Evolutionary conservation across 768 basidiomycete species (phyloP).

Genomic region (Paxillus rubicundulus): DNA sequence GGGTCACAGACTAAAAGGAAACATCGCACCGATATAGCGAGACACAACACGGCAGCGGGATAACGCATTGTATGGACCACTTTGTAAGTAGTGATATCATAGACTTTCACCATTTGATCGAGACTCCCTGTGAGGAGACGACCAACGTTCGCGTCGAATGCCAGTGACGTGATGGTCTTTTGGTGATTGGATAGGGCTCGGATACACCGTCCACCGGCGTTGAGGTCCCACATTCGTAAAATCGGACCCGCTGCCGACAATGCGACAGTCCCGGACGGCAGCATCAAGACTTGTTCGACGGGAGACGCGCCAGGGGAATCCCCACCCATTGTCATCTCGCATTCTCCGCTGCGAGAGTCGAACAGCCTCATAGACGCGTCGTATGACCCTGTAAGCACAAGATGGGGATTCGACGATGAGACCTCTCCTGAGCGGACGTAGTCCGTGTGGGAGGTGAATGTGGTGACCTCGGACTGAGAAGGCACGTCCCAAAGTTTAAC

Average conservation of each 20-base stretch:
- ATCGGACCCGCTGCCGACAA: slow-evolving; percentile 91
- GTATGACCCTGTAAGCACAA: slow-evolving; percentile 92
- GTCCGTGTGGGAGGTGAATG: slow-evolving; percentile 86
- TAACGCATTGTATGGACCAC: slow-evolving; percentile 99
- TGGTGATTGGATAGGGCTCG: slow-evolving; percentile 96
- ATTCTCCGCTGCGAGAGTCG: slow-evolving; percentile 79
- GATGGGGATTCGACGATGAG: slow-evolving; percentile 74
- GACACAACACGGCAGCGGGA: slow-evolving; percentile 84
- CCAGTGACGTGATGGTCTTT: slow-evolving; percentile 89
- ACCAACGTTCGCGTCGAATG: slow-evolving; percentile 73
- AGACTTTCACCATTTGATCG: slow-evolving; percentile 99
- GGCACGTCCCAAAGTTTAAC: slow-evolving; percentile 95
- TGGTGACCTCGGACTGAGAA: slow-evolving; percentile 73
- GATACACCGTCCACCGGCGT: slow-evolving; percentile 85
- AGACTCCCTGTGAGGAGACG: slow-evolving; percentile 86
- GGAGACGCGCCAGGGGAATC: slow-evolving; percentile 42
- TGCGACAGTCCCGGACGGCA: slow-evolving; percentile 83
- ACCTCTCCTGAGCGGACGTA: slow-evolving; percentile 94
- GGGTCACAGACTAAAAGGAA: not conserved
- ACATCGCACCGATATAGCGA: slow-evolving; percentile 79
- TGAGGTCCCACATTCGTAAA: slow-evolving; percentile 91
- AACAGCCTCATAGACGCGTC: slow-evolving; percentile 88
- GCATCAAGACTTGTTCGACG: slow-evolving; percentile 91
- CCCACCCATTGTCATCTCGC: slow-evolving; percentile 78
- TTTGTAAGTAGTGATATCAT: slow-evolving; percentile 90